Evolutionary conservation across 805 yeast genomes (phyloP).

Genomic region (Myxozyma neotropica): DNA sequence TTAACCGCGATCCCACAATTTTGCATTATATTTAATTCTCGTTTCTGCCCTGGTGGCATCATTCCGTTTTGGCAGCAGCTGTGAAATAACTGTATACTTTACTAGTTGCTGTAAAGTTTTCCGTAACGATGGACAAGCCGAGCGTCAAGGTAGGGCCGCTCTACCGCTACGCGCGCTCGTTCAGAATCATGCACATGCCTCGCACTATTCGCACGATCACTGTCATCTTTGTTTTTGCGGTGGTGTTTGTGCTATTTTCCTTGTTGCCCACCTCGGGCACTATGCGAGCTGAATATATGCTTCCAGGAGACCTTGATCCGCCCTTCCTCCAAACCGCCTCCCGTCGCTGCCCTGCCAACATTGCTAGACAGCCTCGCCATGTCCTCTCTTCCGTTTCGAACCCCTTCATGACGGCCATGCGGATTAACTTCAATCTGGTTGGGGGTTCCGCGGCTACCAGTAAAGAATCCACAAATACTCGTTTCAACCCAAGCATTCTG

Average conservation of each 20-base stretch:
- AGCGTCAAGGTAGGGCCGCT: constrained; percentile 3
- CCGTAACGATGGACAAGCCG: constrained; percentile 1
- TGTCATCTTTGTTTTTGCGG: constrained; percentile 1
- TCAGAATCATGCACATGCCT: constrained; percentile 23
- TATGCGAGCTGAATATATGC: background rate
- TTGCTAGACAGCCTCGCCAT: constrained; percentile 13
- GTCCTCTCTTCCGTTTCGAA: constrained; percentile 27
- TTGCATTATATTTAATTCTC: background rate
- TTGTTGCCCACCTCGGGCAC: constrained; percentile 7
- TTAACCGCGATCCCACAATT: no score
- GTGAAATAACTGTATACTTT: background rate
- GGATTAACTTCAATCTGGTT: constrained; percentile 24
- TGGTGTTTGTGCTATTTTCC: constrained; percentile 6
- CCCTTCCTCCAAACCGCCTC: constrained; percentile 22
- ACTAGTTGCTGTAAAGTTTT: background rate
- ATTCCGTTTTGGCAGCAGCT: background rate
- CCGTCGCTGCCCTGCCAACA: constrained; percentile 26
- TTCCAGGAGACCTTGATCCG: constrained; percentile 32
- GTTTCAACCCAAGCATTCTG: constrained; percentile 28
- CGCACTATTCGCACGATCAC: constrained; percentile 6
- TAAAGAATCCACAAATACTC: constrained; percentile 5
- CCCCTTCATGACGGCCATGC: constrained; percentile 32
- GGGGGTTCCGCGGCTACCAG: background rate
- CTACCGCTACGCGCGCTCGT: constrained; percentile 19
- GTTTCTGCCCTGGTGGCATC: background rate